Conservation (phyloP, 306 rosid species). For the Sophora flavescens region DNA sequence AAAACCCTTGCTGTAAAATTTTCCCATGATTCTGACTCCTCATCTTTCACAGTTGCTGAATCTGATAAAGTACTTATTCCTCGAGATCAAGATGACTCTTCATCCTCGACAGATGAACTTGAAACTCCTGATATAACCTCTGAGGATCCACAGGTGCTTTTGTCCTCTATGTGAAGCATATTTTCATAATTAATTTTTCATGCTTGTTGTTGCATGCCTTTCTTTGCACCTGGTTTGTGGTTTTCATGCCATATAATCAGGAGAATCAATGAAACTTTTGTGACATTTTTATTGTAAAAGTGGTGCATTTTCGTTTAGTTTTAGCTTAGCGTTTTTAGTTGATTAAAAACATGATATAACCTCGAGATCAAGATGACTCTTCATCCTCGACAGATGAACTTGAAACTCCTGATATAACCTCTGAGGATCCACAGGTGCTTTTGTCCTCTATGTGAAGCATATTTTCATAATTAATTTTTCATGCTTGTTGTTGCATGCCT, state of each 20-base stretch:
- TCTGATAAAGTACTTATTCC: constrained; percentile 80
- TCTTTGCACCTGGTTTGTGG: constrained; percentile 6
- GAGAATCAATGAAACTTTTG: constrained; percentile 13
- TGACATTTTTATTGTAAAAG: constrained; percentile 18
- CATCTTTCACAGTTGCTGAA: constrained; percentile 66
- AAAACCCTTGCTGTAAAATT: constrained; percentile 65
- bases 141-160: constrained; percentile 72
- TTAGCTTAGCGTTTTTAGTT: constrained; percentile 30
- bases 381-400: constrained; percentile 61
- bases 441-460: constrained; percentile 24
- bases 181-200: constrained; percentile 26
- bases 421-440: constrained; percentile 73
- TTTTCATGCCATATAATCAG: constrained; percentile 12
- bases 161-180: constrained; percentile 21
- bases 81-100: constrained; percentile 65
- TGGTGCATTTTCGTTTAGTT: constrained; percentile 15
- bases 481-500: constrained; percentile 29
- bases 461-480: constrained; percentile 24
- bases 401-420: constrained; percentile 57
- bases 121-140: constrained; percentile 58
- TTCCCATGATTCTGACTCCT: constrained; percentile 71
- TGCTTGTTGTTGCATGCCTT: constrained; percentile 31
- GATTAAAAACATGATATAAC: constrained; percentile 24
- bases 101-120: constrained; percentile 61
- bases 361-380: constrained; percentile 67